Evolutionary conservation across 2,329 filamentous ascomycete genomes (phyloP), one percentile per base, ranked within the genome.

Genomic region (Aspergillus clavatus): DNA sequence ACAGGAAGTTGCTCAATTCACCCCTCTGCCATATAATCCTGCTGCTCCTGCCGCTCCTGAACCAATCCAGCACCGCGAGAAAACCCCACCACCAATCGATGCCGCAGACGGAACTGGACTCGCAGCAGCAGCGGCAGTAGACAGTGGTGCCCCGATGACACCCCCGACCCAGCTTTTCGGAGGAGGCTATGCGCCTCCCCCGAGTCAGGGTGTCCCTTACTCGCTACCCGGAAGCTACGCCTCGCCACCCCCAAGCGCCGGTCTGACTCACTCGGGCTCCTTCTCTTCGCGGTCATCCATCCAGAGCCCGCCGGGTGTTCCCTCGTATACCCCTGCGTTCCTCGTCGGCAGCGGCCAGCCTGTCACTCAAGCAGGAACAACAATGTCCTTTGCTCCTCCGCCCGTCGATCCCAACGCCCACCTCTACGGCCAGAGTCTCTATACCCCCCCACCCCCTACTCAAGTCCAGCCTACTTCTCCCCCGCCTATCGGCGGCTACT

Each of bases 21-120:
- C 73, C 2, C 78, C 79, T 3, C 70, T 81, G 49, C 76, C 79
- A n/a, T 84, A 84, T 58, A 84, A 84, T 53, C 81, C 81, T 12
- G 80, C 81, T 7, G 81, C 81, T 4, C 81, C 81, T 18, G 72
- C 80, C n/a, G 80, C 80, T 0, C 81, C 81, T 5, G 81, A 84
- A 57, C 80, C 79, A 2, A 82, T 84, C 42, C 72, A 76, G 33
- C 76, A 81, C 55, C 75, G 81, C n/a, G 81, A 84, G 62, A 82
- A 83, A 67, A 84, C 81, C 3, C 81, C 81, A 2, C 81, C 81
- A 5, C 81, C 81, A 10, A 66, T 70, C 21, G 81, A 83, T 60
- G 78, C 72, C 28, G 72, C 65, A 12, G 65, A 61, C 26, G 72
- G 72, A 11, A 74, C 72, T 1, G 72, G 72, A 2, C 65, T 75